Evolutionary conservation across 2,329 filamentous ascomycete species (phyloP), one percentile per base, ranked within the genome.

Genomic region (Aureobasidium leucospermi): DNA sequence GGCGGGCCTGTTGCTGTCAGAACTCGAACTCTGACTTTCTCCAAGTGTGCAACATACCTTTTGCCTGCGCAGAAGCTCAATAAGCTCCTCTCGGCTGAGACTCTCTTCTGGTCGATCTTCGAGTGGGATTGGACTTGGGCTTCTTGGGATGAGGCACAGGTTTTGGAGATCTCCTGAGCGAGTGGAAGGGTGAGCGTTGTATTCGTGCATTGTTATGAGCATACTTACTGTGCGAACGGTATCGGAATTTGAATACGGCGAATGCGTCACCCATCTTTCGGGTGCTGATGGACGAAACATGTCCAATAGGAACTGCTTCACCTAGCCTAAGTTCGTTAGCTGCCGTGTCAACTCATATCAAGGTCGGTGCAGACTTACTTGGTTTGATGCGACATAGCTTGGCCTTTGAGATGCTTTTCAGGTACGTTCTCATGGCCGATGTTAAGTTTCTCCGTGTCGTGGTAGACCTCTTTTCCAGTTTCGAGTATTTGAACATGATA

Each of bases 391-490:
- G 66, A 64, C 7, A 67, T 32, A 0, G 63, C 59, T 42, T 60
- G 56, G 1, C 66, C 67, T 42, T 67, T 67, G 16, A 66, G 31
- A 9, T 60, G 53, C 29, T 65, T 66, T 39, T 67, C 64, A n/a
- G n/a, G n/a, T n/a, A n/a, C n/a, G n/a, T n/a, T n/a, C n/a, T n/a
- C n/a, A n/a, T n/a, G n/a, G n/a, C n/a, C n/a, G n/a, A n/a, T n/a
- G n/a, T n/a, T n/a, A n/a, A n/a, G n/a, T n/a, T n/a, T n/a, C n/a
- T n/a, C n/a, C n/a, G n/a, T n/a, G n/a, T n/a, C n/a, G n/a, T n/a
- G n/a, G n/a, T n/a, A n/a, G n/a, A n/a, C n/a, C n/a, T n/a, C n/a
- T n/a, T n/a, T n/a, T n/a, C n/a, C n/a, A n/a, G n/a, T n/a, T n/a
- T n/a, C n/a, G n/a, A n/a, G n/a, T n/a, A n/a, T n/a, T n/a, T n/a